Percentiles rank a stretch among this genome's conserved stretches.
Evolutionary conservation across 306 rosid species (phyloP).

Genomic region (Alnus rubra): DNA sequence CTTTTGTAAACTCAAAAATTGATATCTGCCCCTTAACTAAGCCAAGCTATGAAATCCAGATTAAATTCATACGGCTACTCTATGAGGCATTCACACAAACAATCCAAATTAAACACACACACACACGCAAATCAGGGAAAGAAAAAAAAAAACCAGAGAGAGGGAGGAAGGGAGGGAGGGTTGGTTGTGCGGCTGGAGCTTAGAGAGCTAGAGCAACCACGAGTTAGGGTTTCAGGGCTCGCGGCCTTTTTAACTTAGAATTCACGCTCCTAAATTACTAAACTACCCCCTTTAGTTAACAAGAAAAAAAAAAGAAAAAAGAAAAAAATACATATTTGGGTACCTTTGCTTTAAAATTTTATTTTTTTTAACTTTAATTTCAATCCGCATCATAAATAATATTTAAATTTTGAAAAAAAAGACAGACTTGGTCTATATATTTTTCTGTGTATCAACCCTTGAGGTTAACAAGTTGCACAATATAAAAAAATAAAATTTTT

Average conservation of each 20-base stretch:
- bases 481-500: too few relatives aligned
- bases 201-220: background rate
- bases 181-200: background rate
- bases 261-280: background rate
- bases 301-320: too few relatives aligned
- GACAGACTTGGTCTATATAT: too few relatives aligned
- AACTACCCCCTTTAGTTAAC: background rate
- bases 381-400: too few relatives aligned
- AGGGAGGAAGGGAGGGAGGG: background rate
- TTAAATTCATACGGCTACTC: slow-evolving; percentile 19
- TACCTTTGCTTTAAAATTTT: too few relatives aligned
- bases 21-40: slow-evolving; percentile 27
- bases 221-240: background rate
- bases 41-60: background rate
- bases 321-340: too few relatives aligned
- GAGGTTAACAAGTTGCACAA: too few relatives aligned
- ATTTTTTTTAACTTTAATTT: too few relatives aligned
- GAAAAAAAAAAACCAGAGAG: too few relatives aligned
- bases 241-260: background rate
- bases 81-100: background rate
- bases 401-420: too few relatives aligned
- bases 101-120: background rate
- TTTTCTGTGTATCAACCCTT: too few relatives aligned
- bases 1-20: background rate
- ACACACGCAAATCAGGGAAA: background rate